These are phyloP conservation scores for Pythium periplocum DNA, from an alignment of 352 stramenopile genomes.

Conservation along the genomic window DNA sequence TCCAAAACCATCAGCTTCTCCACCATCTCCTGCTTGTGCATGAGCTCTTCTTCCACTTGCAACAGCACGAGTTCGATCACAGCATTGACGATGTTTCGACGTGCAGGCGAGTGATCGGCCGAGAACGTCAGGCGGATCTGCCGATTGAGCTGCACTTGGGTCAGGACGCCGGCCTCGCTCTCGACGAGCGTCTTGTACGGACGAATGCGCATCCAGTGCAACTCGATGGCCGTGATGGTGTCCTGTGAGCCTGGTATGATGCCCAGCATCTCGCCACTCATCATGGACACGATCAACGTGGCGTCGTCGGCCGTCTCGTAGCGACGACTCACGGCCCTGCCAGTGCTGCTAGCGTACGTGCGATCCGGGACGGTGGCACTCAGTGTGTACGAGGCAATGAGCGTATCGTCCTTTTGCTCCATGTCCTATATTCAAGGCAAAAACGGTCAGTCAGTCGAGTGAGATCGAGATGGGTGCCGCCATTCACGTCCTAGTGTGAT, in stretches of 20 bases:
- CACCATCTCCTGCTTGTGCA: background rate
- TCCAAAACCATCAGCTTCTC: background rate
- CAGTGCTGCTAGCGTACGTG: too few relatives aligned
- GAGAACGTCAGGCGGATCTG: background rate
- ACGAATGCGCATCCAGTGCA: background rate
- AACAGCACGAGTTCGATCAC: background rate
- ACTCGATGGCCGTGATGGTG: background rate
- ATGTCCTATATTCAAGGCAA: too few relatives aligned
- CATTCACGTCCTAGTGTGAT: too few relatives aligned
- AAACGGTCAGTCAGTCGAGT: too few relatives aligned
- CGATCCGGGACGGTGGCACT: too few relatives aligned
- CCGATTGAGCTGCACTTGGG: background rate
- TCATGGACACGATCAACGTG: background rate
- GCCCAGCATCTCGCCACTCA: background rate
- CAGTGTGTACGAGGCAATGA: too few relatives aligned
- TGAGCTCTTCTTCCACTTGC: background rate
- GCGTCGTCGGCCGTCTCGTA: background rate
- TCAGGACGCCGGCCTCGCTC: background rate
- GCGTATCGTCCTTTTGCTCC: too few relatives aligned
- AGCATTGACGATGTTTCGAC: background rate
- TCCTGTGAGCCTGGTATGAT: background rate
- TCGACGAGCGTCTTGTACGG: background rate
- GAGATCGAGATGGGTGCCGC: too few relatives aligned
- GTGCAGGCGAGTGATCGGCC: background rate
- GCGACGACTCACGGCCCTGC: too few relatives aligned